Percentiles rank a stretch among this genome's conserved stretches.
phyloP scores from a whole-genome alignment of 306 rosid genomes.

The Pueraria montana region DNA sequence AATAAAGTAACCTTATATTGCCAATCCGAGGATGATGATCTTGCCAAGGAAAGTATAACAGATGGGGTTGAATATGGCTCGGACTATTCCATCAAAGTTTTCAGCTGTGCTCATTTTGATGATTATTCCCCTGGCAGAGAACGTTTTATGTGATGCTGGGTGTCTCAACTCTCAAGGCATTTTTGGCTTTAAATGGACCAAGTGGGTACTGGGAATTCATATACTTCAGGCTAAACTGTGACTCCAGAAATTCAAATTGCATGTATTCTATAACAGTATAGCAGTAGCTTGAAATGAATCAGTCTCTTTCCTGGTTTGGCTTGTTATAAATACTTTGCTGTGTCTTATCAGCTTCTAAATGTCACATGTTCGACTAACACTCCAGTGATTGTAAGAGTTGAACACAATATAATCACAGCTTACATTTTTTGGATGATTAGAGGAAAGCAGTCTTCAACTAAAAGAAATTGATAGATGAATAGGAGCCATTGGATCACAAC shows the following conservation, averaged over 20 bases:
- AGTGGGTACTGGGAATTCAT: slow-evolving; percentile 43
- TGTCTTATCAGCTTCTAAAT: background rate
- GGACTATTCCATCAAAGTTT: slow-evolving; percentile 24
- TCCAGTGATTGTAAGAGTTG: slow-evolving; percentile 1
- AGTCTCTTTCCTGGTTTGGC: slow-evolving; percentile 6
- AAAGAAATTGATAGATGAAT: slow-evolving; percentile 30
- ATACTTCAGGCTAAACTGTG: slow-evolving; percentile 33
- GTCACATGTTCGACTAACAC: background rate
- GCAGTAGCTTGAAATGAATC: background rate
- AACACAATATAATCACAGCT: background rate
- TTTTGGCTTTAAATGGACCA: slow-evolving; percentile 38
- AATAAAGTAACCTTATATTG: slow-evolving; percentile 6
- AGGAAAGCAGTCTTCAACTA: background rate
- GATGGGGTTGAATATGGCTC: slow-evolving; percentile 28
- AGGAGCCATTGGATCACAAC: slow-evolving; percentile 1
- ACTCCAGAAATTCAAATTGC: slow-evolving; percentile 12
- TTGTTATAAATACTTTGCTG: background rate
- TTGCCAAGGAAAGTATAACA: background rate
- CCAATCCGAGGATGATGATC: slow-evolving; percentile 26
- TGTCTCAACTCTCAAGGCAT: slow-evolving; percentile 46
- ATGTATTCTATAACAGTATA: slow-evolving; percentile 11
- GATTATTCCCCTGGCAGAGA: slow-evolving; percentile 26
- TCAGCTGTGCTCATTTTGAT: slow-evolving; percentile 13
- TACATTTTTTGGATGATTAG: slow-evolving; percentile 2
- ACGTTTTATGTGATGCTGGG: background rate